These are phyloP conservation scores for Suillus subaureus DNA, from an alignment of 768 basidiomycete genomes.

Conservation along the genomic window DNA sequence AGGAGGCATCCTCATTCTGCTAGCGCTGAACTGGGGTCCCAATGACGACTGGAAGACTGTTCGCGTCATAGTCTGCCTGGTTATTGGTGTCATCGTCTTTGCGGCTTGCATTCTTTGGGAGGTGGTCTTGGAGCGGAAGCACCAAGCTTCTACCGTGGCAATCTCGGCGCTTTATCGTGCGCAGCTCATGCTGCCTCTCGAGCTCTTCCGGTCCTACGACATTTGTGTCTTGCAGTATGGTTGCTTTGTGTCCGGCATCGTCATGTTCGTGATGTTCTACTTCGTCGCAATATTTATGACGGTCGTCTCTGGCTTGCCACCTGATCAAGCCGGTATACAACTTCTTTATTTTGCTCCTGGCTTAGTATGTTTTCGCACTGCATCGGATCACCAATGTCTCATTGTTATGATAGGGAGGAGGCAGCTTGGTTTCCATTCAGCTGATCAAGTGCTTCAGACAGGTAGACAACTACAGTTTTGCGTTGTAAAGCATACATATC, in stretches of 20 bases:
- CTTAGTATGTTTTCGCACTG: conserved; percentile 32
- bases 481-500: background rate
- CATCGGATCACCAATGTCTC: background rate
- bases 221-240: conserved; percentile 41
- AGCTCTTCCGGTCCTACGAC: conserved; percentile 45
- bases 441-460: conserved; percentile 40
- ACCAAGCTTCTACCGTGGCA: background rate
- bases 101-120: conserved; percentile 47
- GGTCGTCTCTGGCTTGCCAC: conserved; percentile 42
- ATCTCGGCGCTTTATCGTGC: conserved; percentile 25
- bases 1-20: conserved; percentile 48
- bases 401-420: conserved; percentile 36
- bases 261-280: conserved; percentile 56
- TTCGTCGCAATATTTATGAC: conserved; percentile 55
- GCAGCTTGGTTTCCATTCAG: conserved; percentile 36
- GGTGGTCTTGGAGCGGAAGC: conserved; percentile 36
- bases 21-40: conserved; percentile 57
- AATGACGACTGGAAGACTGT: conserved; percentile 40
- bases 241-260: conserved; percentile 45
- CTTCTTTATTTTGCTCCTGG: conserved; percentile 57
- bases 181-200: conserved; percentile 50
- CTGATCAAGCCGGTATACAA: conserved; percentile 47
- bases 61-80: conserved; percentile 49
- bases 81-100: conserved; percentile 46
- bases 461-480: conserved; percentile 22